Percentiles rank a stretch among this genome's conserved stretches.
These are phyloP conservation scores for Xylaria nigripes DNA, from an alignment of 495 filamentous ascomycete genomes.

Conservation along the genomic window DNA sequence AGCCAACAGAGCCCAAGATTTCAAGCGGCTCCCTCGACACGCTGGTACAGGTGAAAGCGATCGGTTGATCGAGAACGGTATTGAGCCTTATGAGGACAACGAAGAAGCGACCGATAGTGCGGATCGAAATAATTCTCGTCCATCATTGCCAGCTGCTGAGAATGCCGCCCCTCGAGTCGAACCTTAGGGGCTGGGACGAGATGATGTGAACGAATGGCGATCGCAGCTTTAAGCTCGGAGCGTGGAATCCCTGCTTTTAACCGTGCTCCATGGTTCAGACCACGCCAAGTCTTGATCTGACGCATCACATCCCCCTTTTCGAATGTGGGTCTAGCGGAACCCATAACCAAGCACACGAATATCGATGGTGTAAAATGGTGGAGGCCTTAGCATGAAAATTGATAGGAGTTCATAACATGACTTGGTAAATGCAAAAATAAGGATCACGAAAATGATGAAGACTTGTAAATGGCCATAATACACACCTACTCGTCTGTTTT, in stretches of 20 bases:
- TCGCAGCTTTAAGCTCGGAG: neutral
- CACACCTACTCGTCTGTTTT: too few relatives aligned
- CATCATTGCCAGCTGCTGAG: neutral
- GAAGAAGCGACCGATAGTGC: neutral
- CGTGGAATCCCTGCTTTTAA: neutral
- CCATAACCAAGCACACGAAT: too few relatives aligned
- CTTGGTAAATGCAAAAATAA: too few relatives aligned
- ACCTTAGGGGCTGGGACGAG: slow-evolving; percentile 16
- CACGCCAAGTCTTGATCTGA: too few relatives aligned
- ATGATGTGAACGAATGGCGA: slow-evolving; percentile 10
- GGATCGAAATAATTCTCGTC: neutral
- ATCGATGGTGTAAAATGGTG: too few relatives aligned
- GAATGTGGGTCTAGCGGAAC: neutral
- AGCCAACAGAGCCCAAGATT: slow-evolving; percentile 3
- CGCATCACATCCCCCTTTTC: neutral
- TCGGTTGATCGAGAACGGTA: slow-evolving; percentile 13
- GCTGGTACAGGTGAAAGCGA: slow-evolving; percentile 2
- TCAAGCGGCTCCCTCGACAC: slow-evolving; percentile 5
- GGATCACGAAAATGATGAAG: too few relatives aligned
- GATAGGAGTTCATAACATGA: too few relatives aligned
- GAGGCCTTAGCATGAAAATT: too few relatives aligned
- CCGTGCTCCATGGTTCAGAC: neutral
- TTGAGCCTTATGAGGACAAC: slow-evolving; percentile 4
- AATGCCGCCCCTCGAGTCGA: slow-evolving; percentile 15
- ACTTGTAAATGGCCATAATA: too few relatives aligned